phyloP scores from a whole-genome alignment of 345 rosid species.

The Ceriops zippeliana region DNA sequence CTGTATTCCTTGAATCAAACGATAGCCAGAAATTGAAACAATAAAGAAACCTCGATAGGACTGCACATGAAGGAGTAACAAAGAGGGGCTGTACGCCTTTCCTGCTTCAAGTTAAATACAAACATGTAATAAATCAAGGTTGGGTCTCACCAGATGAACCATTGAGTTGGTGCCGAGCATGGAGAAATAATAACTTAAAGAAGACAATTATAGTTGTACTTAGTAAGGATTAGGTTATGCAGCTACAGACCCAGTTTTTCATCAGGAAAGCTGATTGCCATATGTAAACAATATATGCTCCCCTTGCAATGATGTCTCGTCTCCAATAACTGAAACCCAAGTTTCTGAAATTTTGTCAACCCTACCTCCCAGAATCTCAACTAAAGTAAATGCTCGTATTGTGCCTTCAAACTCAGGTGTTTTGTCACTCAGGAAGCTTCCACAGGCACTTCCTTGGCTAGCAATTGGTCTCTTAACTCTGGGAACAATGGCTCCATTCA shows the following conservation, averaged over 20 bases:
- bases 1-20: too few species aligned
- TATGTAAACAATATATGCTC: constrained; percentile 48
- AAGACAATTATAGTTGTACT: too few species aligned
- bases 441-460: constrained; percentile 12
- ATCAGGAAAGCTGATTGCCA: constrained; percentile 4
- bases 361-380: constrained; percentile 55
- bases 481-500: constrained; percentile 83
- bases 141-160: too few species aligned
- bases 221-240: background rate
- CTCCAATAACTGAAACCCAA: constrained; percentile 66
- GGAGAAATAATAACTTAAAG: too few species aligned
- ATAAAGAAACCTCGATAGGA: too few species aligned
- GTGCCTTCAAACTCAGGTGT: constrained; percentile 38
- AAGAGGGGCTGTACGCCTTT: too few species aligned
- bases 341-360: constrained; percentile 59
- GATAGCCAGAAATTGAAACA: too few species aligned
- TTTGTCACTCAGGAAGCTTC: constrained; percentile 4
- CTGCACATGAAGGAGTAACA: too few species aligned
- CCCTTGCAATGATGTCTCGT: constrained; percentile 35
- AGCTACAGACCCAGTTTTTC: background rate
- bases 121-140: too few species aligned
- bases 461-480: constrained; percentile 38
- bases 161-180: too few species aligned
- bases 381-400: constrained; percentile 57
- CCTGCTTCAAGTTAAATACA: too few species aligned